Evolutionary conservation across 257 asterid species (phyloP).

Genomic region (Scutellaria minor): DNA sequence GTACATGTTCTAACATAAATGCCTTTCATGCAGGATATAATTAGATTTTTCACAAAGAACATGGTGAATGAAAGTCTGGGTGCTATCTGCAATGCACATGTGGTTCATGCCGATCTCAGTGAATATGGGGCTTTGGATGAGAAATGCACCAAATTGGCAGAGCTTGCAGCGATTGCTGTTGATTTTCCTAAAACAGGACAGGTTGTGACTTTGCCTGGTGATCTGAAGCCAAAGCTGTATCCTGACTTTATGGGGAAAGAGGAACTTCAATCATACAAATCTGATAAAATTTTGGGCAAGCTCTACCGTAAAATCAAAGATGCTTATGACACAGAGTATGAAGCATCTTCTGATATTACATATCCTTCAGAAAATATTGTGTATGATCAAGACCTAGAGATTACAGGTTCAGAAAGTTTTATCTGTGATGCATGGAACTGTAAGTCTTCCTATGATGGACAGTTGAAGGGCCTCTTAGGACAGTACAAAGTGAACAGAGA

Average conservation of each 20-base stretch:
- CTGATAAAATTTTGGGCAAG: constrained; percentile 69
- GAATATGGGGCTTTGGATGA: constrained; percentile 83
- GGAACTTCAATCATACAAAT: constrained; percentile 63
- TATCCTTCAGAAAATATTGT: constrained; percentile 38
- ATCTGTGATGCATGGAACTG: constrained; percentile 67
- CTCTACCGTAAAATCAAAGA: constrained; percentile 71
- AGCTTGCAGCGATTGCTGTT: constrained; percentile 90
- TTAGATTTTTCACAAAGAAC: constrained; percentile 69
- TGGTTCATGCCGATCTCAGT: constrained; percentile 89
- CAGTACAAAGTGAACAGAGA: constrained; percentile 79
- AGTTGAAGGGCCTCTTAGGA: constrained; percentile 73
- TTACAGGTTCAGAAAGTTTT: constrained; percentile 54
- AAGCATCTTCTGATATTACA: constrained; percentile 34
- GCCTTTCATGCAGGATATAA: constrained; percentile 65
- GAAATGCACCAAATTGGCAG: constrained; percentile 83
- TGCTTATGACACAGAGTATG: constrained; percentile 49
- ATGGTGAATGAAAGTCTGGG: constrained; percentile 90
- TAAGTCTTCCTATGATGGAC: constrained; percentile 77
- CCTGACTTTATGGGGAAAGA: constrained; percentile 96
- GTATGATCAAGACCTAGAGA: constrained; percentile 68
- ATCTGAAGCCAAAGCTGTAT: constrained; percentile 70
- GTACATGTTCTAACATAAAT: constrained; percentile 4
- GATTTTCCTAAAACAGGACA: constrained; percentile 96
- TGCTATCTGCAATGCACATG: constrained; percentile 93
- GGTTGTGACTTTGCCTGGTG: constrained; percentile 63